Evolutionary conservation across 371 early-diverging fungal genomes (phyloP).

Genomic region (Mucor sp.): DNA sequence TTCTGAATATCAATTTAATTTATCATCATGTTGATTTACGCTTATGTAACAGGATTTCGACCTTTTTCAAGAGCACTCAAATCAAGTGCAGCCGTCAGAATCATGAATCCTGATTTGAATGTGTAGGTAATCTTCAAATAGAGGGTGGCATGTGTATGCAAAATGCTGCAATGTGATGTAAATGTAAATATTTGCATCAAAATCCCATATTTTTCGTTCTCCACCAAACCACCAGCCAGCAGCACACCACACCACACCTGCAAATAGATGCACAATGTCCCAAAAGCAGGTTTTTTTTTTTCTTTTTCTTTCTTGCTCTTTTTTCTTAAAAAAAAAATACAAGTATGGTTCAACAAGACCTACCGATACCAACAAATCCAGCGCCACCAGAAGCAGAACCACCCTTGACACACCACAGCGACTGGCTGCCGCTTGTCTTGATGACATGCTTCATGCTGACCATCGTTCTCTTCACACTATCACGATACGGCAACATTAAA

Average conservation of each 20-base stretch:
- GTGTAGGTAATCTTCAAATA: no score
- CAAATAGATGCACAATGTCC: not conserved
- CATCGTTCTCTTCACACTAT: conserved; percentile 59
- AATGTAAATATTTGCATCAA: not conserved
- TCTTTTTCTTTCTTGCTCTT: not conserved
- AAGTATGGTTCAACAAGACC: not conserved
- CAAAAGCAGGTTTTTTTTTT: not conserved
- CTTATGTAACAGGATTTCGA: not conserved
- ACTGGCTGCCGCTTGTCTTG: conserved; percentile 55
- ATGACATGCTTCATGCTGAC: conserved; percentile 51
- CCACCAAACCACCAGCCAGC: not conserved
- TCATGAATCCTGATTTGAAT: not conserved
- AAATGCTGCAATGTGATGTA: not conserved
- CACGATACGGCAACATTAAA: conserved; percentile 73
- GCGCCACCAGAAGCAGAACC: not conserved
- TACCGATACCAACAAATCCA: conserved; percentile 7
- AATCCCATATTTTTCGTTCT: not conserved
- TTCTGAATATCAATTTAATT: not conserved
- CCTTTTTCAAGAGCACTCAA: not conserved
- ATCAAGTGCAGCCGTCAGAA: no score
- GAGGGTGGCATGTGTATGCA: not conserved
- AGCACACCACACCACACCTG: not conserved
- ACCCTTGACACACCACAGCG: conserved; percentile 9
- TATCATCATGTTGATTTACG: not conserved
- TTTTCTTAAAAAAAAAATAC: not conserved